Evolutionary conservation across 768 basidiomycete genomes (phyloP), one percentile per base, ranked within the genome.

Genomic region (Obba rivulosa): DNA sequence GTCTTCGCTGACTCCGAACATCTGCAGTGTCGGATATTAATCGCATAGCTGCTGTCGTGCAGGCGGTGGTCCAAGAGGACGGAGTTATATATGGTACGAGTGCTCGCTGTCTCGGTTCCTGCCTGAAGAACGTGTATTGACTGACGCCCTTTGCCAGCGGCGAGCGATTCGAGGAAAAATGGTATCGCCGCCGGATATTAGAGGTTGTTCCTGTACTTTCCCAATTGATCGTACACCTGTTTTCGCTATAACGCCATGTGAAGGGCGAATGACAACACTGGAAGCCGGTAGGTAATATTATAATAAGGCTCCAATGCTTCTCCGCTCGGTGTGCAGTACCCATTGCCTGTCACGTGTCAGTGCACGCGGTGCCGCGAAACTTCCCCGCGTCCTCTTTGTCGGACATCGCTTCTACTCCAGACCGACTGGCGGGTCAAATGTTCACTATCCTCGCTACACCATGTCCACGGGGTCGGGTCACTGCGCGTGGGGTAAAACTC

Each of bases 131-230:
- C 23, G 34, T 31, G 20, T 8, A 17, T 44, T 34, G 43, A 34
- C 51, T 44, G 28, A 20, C 17, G 11, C 10, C 11, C 41, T 28
- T 35, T 28, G 16, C 34, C 56, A 87, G 92, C 90, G 52, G 86
- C 89, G 8, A 91, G 88, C 61, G 93, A 96, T 66, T 91, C 88
- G 17, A 78, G 92, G 61, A 95, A 94, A 73, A 87, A 92, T 54
- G 92, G 92, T n/a, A 77, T 92, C 36, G 88, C 93, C 4, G 82
- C 87, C 41, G 93, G 87, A 3, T 94, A 93, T 67, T 91, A 25
- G 39, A 25, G 3, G 13, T 8, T 23, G 18, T 17, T 34, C 14
- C 10, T 35, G 45, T 51, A 42, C 36, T 37, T 43, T 45, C 39
- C 39, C 25, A 22, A 14, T 34, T 24, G n/a, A n/a, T n/a, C 34